phyloP scores from a whole-genome alignment of 768 basidiomycete genomes.

The Podaxis pistillaris region DNA sequence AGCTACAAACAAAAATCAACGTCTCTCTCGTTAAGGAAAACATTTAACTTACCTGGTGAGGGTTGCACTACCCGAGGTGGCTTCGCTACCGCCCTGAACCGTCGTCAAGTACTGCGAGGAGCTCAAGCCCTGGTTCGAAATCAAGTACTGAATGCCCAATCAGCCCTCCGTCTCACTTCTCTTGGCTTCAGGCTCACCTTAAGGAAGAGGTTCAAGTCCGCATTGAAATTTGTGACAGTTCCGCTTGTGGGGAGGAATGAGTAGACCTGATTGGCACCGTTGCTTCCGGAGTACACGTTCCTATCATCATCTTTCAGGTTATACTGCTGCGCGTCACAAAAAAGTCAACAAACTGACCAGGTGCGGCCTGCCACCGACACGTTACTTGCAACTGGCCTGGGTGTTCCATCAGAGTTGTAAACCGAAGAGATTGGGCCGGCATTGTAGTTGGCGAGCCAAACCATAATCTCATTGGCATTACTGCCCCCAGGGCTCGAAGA shows the following conservation, averaged over 20 bases:
- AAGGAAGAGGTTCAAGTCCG: constrained; percentile 53
- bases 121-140: constrained; percentile 40
- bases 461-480: constrained; percentile 54
- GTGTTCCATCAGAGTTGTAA: constrained; percentile 45
- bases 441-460: constrained; percentile 62
- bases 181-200: constrained; percentile 27
- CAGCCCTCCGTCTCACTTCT: background rate
- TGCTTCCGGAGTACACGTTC: constrained; percentile 55
- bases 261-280: constrained; percentile 51
- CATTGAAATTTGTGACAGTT: constrained; percentile 47
- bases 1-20: background rate
- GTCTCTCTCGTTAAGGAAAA: background rate
- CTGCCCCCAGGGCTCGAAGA: constrained; percentile 46
- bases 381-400: constrained; percentile 43
- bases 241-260: constrained; percentile 43
- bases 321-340: background rate
- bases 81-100: constrained; percentile 63
- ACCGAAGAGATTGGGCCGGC: constrained; percentile 54
- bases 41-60: constrained; percentile 46
- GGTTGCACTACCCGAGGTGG: constrained; percentile 54
- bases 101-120: constrained; percentile 56
- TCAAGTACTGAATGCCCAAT: constrained; percentile 43
- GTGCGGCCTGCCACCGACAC: constrained; percentile 46
- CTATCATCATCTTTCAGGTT: constrained; percentile 25
- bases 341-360: constrained; percentile 33